Evolutionary conservation across 2,329 filamentous ascomycete genomes (phyloP).

Genomic region (Ambrosiella cleistominuta): DNA sequence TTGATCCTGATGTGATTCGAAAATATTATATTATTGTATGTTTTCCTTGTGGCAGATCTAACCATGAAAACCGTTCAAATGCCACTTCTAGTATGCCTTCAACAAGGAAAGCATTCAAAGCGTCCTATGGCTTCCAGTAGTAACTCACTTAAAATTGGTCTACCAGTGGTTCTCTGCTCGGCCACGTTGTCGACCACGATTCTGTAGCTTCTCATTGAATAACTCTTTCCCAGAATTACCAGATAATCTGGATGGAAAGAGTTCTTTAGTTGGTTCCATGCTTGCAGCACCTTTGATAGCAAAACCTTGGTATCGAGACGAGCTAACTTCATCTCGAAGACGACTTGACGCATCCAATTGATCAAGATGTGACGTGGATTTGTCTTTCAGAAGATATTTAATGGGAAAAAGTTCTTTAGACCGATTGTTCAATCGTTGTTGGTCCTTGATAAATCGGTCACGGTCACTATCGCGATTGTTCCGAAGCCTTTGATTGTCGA

Average conservation of each 20-base stretch:
- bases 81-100: no score
- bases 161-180: slow-evolving; percentile 51
- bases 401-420: slow-evolving; percentile 25
- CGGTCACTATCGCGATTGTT: slow-evolving; percentile 19
- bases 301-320: slow-evolving; percentile 1
- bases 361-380: slow-evolving; percentile 10
- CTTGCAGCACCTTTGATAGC: slow-evolving; percentile 10
- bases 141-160: neutral
- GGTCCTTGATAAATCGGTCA: slow-evolving; percentile 21
- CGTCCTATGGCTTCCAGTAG: no score
- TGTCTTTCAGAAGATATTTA: slow-evolving; percentile 7
- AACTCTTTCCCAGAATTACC: slow-evolving; percentile 50
- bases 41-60: no score
- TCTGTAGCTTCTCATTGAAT: slow-evolving; percentile 43
- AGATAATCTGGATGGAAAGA: slow-evolving; percentile 11
- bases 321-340: neutral
- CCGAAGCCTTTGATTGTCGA: slow-evolving; percentile 13
- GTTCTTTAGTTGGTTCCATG: slow-evolving; percentile 7
- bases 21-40: no score
- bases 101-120: no score
- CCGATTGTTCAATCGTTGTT: slow-evolving; percentile 18
- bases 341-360: neutral
- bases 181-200: slow-evolving; percentile 40
- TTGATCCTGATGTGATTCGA: no score
- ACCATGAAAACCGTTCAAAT: no score